Conservation (phyloP, 495 filamentous ascomycete genomes). For the Neurospora sp. region DNA sequence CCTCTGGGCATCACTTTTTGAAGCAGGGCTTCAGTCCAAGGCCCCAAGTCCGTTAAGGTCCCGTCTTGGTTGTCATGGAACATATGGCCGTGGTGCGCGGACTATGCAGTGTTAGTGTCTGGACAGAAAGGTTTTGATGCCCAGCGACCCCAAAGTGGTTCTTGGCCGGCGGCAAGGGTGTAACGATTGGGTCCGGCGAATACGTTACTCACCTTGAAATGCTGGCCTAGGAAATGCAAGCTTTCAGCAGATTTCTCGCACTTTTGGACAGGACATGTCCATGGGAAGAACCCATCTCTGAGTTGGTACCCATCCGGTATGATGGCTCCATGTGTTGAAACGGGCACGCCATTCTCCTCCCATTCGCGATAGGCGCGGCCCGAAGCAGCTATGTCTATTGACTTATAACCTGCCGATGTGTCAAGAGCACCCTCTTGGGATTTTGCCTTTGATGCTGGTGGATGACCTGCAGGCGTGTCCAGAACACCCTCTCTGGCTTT, state of each 20-base stretch:
- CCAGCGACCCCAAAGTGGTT: background rate
- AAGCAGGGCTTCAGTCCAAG: slow-evolving; percentile 3
- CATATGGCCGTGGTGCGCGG: slow-evolving; percentile 11
- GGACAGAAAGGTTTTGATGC: background rate
- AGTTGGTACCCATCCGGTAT: slow-evolving; percentile 16
- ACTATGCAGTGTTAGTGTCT: slow-evolving; percentile 2
- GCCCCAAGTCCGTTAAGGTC: slow-evolving; percentile 18
- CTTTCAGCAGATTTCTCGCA: slow-evolving; percentile 6
- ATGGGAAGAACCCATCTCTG: slow-evolving; percentile 6
- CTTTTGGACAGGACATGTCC: slow-evolving; percentile 13
- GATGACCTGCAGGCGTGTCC: background rate
- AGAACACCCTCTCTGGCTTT: background rate
- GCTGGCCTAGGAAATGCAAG: slow-evolving; percentile 6
- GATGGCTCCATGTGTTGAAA: slow-evolving; percentile 3
- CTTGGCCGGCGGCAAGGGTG: background rate
- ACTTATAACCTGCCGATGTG: background rate
- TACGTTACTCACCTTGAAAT: slow-evolving; percentile 13
- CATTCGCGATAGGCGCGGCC: slow-evolving; percentile 15
- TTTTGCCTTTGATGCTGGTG: background rate
- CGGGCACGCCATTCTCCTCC: background rate
- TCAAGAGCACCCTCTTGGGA: background rate
- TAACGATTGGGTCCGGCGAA: background rate
- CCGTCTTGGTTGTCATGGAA: slow-evolving; percentile 31
- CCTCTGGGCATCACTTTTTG: slow-evolving; percentile 2
- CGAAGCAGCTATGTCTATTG: slow-evolving; percentile 14